These are phyloP conservation scores for Oryza brachyantha DNA, from an alignment of 176 grass and related monocot species.

Conservation along the genomic window DNA sequence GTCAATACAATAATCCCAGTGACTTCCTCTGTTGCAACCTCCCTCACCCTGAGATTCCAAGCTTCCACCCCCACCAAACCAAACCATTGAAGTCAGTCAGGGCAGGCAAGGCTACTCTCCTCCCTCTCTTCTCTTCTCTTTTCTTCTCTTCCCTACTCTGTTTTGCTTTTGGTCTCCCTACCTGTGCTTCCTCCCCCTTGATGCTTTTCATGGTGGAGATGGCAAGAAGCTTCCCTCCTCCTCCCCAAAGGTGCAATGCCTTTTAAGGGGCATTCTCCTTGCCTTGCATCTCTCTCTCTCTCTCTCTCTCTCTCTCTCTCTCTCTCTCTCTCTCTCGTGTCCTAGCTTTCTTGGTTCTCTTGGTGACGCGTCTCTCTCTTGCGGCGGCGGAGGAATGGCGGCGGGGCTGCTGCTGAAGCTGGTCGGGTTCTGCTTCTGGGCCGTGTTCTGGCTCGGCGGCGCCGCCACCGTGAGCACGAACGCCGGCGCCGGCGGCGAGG, in stretches of 20 bases:
- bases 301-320: neutral
- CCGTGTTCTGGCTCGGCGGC: slow-evolving; percentile 43
- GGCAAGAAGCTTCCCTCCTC: slow-evolving; percentile 36
- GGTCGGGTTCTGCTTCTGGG: slow-evolving; percentile 48
- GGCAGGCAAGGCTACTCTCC: neutral
- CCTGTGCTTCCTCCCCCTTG: neutral
- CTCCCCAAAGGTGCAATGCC: neutral
- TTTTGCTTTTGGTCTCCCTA: too few species aligned
- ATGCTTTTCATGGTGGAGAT: slow-evolving; percentile 32
- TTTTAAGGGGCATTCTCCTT: slow-evolving; percentile 24
- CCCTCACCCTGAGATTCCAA: slow-evolving; percentile 34
- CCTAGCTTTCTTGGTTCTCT: too few species aligned
- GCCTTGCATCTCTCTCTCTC: neutral
- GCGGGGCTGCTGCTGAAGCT: slow-evolving; percentile 19
- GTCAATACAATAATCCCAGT: neutral
- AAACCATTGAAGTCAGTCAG: slow-evolving; percentile 18
- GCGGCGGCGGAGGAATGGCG: neutral
- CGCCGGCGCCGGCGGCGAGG: slow-evolving; percentile 16
- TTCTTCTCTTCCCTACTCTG: neutral
- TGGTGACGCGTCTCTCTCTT: too few species aligned
- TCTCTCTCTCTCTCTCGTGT: too few species aligned
- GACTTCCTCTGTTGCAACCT: neutral
- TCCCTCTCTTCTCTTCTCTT: neutral
- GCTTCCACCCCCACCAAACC: slow-evolving; percentile 8
- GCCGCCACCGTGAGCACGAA: slow-evolving; percentile 18